phyloP scores from a whole-genome alignment of 176 grass and related monocot species.

The Ensete ventricosum region DNA sequence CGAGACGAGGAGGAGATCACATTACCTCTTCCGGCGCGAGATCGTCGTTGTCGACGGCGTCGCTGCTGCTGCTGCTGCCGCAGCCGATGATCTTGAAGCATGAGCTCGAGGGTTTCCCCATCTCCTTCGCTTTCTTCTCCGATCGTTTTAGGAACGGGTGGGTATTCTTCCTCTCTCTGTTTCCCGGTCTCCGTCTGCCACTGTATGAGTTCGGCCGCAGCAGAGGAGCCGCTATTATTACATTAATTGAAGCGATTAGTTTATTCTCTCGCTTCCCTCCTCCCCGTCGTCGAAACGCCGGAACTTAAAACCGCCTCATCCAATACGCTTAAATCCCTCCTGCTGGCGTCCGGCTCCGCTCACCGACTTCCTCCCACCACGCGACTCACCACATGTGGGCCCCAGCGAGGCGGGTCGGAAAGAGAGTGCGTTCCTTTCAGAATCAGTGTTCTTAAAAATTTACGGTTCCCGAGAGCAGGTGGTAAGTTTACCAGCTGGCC shows the following conservation, averaged over 20 bases:
- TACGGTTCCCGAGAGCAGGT: no score
- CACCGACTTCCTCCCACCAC: neutral
- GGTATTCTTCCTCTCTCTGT: no score
- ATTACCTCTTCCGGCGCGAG: constrained; percentile 3
- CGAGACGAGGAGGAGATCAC: constrained; percentile 24
- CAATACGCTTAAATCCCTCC: neutral
- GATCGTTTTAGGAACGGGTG: no score
- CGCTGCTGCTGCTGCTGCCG: constrained; percentile 29
- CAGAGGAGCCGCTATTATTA: neutral
- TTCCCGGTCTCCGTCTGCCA: neutral
- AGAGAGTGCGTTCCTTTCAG: no score
- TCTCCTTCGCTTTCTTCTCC: neutral
- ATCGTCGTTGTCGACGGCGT: neutral
- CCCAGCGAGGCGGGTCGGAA: no score
- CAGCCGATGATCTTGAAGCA: constrained; percentile 75
- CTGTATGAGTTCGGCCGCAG: neutral
- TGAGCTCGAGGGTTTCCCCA: constrained; percentile 47
- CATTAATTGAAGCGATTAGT: neutral
- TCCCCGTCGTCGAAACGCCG: neutral
- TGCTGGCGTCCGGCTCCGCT: neutral
- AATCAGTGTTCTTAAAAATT: no score
- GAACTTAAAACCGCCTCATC: neutral
- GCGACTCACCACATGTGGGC: no score
- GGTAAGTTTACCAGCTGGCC: no score
- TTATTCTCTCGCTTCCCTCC: neutral